phyloP scores from a whole-genome alignment of 495 filamentous ascomycete genomes.

The Aspergillus leporis region DNA sequence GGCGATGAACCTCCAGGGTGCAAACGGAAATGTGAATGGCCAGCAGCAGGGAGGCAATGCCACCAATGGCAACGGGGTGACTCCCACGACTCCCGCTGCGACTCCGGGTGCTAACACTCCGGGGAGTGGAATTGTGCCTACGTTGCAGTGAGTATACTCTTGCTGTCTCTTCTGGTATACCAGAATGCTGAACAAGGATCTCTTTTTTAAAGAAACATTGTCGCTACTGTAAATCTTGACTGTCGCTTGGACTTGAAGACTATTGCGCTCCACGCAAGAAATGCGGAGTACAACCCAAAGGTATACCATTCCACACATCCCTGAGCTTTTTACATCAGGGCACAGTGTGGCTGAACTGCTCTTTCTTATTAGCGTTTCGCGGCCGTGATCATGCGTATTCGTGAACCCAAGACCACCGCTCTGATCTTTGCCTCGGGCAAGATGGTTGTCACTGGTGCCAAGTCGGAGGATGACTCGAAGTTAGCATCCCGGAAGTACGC shows the following conservation, averaged over 20 bases:
- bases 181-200: slow-evolving; percentile 59
- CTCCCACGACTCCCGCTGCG: slow-evolving; percentile 92
- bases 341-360: slow-evolving; percentile 50
- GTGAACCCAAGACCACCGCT: slow-evolving; percentile 97
- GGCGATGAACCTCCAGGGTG: slow-evolving; percentile 48
- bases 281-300: slow-evolving; percentile 98
- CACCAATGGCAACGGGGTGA: slow-evolving; percentile 78
- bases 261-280: slow-evolving; percentile 96
- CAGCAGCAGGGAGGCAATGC: slow-evolving; percentile 63
- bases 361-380: slow-evolving; percentile 85
- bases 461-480: slow-evolving; percentile 97
- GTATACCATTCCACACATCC: slow-evolving; percentile 57
- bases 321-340: slow-evolving; percentile 42
- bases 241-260: slow-evolving; percentile 98
- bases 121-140: slow-evolving; percentile 92
- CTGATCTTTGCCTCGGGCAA: slow-evolving; percentile 98
- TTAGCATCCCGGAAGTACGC: slow-evolving; percentile 97
- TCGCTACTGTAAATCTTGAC: slow-evolving; percentile 98
- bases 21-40: slow-evolving; percentile 50
- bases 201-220: slow-evolving; percentile 85
- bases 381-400: slow-evolving; percentile 99
- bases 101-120: slow-evolving; percentile 79
- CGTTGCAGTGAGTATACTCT: slow-evolving; percentile 91
- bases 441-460: slow-evolving; percentile 99
- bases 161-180: slow-evolving; percentile 45